Percentiles rank a stretch among this genome's conserved stretches.
These are phyloP conservation scores for Recurvomyces mirabilis DNA, from an alignment of 495 filamentous ascomycete genomes.

Conservation along the genomic window DNA sequence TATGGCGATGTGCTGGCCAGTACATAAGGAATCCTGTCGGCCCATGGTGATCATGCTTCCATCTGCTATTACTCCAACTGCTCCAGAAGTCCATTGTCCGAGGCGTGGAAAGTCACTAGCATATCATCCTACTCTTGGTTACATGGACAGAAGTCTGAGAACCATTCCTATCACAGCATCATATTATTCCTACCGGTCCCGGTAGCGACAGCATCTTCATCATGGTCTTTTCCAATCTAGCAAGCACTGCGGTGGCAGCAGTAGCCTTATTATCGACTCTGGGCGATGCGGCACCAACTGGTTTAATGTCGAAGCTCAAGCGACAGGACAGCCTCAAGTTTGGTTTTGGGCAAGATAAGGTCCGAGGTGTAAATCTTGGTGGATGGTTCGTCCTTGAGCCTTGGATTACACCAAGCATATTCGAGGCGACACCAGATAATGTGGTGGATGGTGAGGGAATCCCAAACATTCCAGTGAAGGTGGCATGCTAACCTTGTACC, in stretches of 20 bases:
- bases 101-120: too few relatives aligned
- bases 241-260: constrained; percentile 10
- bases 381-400: constrained; percentile 39
- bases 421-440: constrained; percentile 26
- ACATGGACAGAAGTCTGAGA: too few relatives aligned
- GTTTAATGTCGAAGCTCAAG: constrained; percentile 17
- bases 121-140: neutral
- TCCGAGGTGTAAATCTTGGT: constrained; percentile 35
- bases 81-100: too few relatives aligned
- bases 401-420: constrained; percentile 39
- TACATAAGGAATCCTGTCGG: neutral
- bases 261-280: constrained; percentile 15
- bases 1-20: neutral
- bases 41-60: neutral
- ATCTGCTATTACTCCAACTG: too few relatives aligned
- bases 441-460: constrained; percentile 26
- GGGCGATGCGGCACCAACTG: constrained; percentile 9
- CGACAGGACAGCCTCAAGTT: constrained; percentile 24
- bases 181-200: too few relatives aligned
- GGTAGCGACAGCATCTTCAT: neutral
- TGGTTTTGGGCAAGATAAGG: constrained; percentile 28
- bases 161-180: too few relatives aligned
- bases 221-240: constrained; percentile 10
- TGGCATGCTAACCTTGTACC: neutral
- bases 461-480: neutral